These are phyloP conservation scores for Euphorbia pulcherrima DNA, from an alignment of 345 rosid species.

Conservation along the genomic window DNA sequence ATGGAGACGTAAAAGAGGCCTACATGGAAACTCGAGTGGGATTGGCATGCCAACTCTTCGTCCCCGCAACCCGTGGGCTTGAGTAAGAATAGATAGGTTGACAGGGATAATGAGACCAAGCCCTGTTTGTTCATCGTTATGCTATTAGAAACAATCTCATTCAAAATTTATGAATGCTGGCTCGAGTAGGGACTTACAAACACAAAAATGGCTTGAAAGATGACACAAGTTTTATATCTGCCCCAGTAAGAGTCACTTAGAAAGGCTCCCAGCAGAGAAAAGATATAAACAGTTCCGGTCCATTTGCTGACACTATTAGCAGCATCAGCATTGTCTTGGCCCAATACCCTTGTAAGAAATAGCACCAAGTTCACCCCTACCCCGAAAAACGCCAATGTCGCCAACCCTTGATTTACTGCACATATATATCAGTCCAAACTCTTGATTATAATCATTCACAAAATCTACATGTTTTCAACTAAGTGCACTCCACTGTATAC, in stretches of 20 bases:
- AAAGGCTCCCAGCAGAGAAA: conserved; percentile 26
- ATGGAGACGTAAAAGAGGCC: conserved; percentile 23
- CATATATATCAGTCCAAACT: not conserved
- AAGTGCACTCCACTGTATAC: too few relatives aligned
- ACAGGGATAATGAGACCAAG: conserved; percentile 19
- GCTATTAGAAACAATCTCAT: too few relatives aligned
- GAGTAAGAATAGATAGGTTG: conserved; percentile 18
- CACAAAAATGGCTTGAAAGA: conserved; percentile 30
- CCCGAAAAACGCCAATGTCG: conserved; percentile 30
- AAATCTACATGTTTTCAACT: too few relatives aligned
- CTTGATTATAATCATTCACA: too few relatives aligned
- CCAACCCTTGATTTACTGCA: conserved; percentile 31
- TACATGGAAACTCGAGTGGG: conserved; percentile 9
- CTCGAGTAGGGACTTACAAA: not conserved
- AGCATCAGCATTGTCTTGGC: conserved; percentile 24
- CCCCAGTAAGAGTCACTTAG: conserved; percentile 35
- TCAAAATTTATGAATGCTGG: too few relatives aligned
- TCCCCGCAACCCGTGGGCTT: conserved; percentile 23
- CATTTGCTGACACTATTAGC: conserved; percentile 32
- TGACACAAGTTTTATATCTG: conserved; percentile 26
- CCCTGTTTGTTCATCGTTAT: conserved; percentile 19
- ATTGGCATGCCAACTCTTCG: conserved; percentile 13
- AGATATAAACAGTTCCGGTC: conserved; percentile 34
- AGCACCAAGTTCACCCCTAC: conserved; percentile 30
- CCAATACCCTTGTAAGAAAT: conserved; percentile 28